phyloP scores from a whole-genome alignment of 352 stramenopile genomes.

The Pythium coloratum region DNA sequence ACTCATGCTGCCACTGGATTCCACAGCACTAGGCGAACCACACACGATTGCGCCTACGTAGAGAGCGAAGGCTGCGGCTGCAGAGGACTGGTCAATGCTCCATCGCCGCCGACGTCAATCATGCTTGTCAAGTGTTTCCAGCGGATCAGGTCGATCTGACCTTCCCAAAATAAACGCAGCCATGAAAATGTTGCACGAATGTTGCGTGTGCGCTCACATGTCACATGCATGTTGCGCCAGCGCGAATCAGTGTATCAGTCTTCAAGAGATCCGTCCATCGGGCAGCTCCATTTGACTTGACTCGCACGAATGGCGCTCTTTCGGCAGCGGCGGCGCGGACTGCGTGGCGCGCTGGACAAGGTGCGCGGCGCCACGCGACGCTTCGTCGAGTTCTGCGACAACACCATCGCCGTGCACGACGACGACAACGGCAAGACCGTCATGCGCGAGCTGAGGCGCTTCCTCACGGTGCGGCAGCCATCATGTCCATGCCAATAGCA shows the following conservation, averaged over 20 bases:
- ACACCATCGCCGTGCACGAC: constrained; percentile 23
- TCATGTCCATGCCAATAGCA: neutral
- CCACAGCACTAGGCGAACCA: neutral
- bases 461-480: constrained; percentile 16
- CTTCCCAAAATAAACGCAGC: constrained; percentile 5
- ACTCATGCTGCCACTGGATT: constrained; percentile 39
- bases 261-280: neutral
- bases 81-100: neutral
- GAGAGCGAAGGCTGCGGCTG: neutral
- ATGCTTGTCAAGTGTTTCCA: neutral
- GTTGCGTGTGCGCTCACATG: neutral
- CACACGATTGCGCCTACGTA: neutral
- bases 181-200: constrained; percentile 14
- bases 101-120: neutral
- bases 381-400: constrained; percentile 27
- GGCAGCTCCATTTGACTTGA: neutral
- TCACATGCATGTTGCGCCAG: constrained; percentile 4
- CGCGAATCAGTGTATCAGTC: neutral
- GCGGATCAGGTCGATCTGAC: constrained; percentile 20
- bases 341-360: constrained; percentile 25
- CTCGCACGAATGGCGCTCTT: constrained; percentile 18
- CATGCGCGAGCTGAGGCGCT: constrained; percentile 27
- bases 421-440: constrained; percentile 22
- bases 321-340: constrained; percentile 11
- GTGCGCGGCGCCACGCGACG: constrained; percentile 19